Percentiles rank a stretch among this genome's conserved stretches.
phyloP scores from a whole-genome alignment of 2,329 filamentous ascomycete species.

The Cladobotryum mycophilum region DNA sequence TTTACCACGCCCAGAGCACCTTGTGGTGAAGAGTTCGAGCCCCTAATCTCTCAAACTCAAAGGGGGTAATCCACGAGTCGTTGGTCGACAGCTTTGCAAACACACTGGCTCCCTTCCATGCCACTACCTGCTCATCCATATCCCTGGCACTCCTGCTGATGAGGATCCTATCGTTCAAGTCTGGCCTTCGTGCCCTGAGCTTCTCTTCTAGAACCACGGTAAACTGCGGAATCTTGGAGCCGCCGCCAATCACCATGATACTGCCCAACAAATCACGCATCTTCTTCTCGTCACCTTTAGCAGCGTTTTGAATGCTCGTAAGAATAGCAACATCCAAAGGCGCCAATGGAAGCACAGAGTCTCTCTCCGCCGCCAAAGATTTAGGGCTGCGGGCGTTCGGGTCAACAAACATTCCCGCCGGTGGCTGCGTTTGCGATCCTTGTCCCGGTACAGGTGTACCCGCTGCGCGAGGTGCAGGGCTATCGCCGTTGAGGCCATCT shows the following conservation, averaged over 20 bases:
- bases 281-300: slow-evolving; percentile 86
- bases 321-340: slow-evolving; percentile 86
- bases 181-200: slow-evolving; percentile 60
- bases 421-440: slow-evolving; percentile 28
- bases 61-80: slow-evolving; percentile 85
- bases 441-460: slow-evolving; percentile 36
- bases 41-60: slow-evolving; percentile 84
- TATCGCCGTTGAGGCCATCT: slow-evolving; percentile 40
- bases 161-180: slow-evolving; percentile 54
- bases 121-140: slow-evolving; percentile 93
- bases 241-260: slow-evolving; percentile 87
- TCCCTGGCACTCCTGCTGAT: slow-evolving; percentile 74
- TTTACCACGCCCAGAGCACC: slow-evolving; percentile 56
- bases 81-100: slow-evolving; percentile 90
- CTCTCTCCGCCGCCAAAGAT: slow-evolving; percentile 60
- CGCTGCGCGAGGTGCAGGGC: slow-evolving; percentile 49
- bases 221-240: slow-evolving; percentile 73
- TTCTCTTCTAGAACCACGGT: slow-evolving; percentile 77
- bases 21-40: slow-evolving; percentile 79
- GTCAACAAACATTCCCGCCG: slow-evolving; percentile 45
- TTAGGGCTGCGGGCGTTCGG: slow-evolving; percentile 43
- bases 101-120: slow-evolving; percentile 96
- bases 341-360: slow-evolving; percentile 73
- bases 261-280: slow-evolving; percentile 82
- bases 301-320: slow-evolving; percentile 80